Evolutionary conservation across 1,284 basidiomycete genomes (phyloP).

Genomic region (Melampsora larici-populina): DNA sequence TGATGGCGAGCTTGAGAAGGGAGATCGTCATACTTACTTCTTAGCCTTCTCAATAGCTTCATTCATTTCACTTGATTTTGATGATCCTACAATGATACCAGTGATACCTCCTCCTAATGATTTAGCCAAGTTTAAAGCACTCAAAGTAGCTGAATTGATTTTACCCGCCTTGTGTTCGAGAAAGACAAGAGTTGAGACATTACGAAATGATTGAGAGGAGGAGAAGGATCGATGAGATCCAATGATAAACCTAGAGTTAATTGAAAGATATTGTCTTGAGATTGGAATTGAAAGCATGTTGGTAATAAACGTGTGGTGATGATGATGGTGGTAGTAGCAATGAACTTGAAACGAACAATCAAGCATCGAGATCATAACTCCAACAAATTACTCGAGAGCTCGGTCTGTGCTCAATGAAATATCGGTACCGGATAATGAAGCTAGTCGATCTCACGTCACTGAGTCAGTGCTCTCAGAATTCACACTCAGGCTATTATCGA

Average conservation of each 20-base stretch:
- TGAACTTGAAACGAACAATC: too few species aligned
- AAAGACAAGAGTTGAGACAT: constrained; percentile 66
- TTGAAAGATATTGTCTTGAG: not conserved
- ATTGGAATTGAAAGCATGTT: not conserved
- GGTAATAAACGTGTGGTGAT: not conserved
- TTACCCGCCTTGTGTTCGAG: constrained; percentile 80
- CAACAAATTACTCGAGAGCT: too few species aligned
- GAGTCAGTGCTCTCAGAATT: too few species aligned
- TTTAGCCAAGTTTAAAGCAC: constrained; percentile 81
- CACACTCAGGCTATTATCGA: too few species aligned
- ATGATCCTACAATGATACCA: constrained; percentile 76
- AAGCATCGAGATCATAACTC: too few species aligned
- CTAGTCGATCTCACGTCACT: too few species aligned
- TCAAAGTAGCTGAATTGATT: constrained; percentile 79
- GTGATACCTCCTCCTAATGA: constrained; percentile 78
- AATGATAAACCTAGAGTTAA: not conserved
- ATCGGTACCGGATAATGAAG: too few species aligned
- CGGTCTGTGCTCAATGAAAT: too few species aligned
- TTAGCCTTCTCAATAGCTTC: constrained; percentile 70
- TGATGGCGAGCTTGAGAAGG: not conserved
- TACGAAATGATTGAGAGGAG: constrained; percentile 43
- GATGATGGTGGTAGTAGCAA: too few species aligned
- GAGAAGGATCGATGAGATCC: constrained; percentile 1
- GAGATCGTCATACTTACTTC: constrained; percentile 60
- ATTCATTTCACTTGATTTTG: constrained; percentile 63